Evolutionary conservation across 306 rosid genomes (phyloP).

Genomic region (Gleditsia sinensis): DNA sequence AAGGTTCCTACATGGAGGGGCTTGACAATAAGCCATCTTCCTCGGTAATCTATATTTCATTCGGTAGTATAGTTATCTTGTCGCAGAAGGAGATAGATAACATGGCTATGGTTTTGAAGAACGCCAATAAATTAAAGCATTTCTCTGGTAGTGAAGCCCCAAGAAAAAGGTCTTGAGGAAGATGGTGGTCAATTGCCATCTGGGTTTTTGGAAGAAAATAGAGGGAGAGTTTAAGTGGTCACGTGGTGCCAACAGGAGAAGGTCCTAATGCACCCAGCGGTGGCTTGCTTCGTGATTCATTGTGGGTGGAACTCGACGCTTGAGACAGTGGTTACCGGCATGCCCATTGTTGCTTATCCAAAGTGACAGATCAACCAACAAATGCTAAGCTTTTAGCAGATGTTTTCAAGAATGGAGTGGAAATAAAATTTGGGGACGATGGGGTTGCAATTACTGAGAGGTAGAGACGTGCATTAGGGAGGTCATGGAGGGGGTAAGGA

Average conservation of each 20-base stretch:
- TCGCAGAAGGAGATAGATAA: constrained; percentile 44
- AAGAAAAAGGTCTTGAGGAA: too few relatives aligned
- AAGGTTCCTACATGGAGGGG: constrained; percentile 54
- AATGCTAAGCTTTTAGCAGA: constrained; percentile 51
- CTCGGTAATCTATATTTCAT: constrained; percentile 57
- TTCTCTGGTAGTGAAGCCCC: constrained; percentile 65
- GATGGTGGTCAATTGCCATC: constrained; percentile 15
- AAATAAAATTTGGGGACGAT: constrained; percentile 32
- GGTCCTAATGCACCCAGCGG: constrained; percentile 56
- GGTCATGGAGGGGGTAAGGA: constrained; percentile 46
- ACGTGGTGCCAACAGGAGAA: constrained; percentile 67
- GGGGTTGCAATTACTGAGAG: constrained; percentile 41
- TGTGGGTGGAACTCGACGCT: constrained; percentile 73
- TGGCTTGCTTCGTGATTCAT: constrained; percentile 64
- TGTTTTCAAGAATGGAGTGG: constrained; percentile 51
- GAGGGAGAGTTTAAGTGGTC: constrained; percentile 48
- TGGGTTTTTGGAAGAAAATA: constrained; percentile 41
- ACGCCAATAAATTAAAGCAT: constrained; percentile 45
- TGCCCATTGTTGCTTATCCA: constrained; percentile 60
- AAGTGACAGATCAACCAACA: constrained; percentile 58
- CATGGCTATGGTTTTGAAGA: constrained; percentile 47
- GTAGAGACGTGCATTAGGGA: constrained; percentile 53
- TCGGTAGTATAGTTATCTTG: constrained; percentile 53
- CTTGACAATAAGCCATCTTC: constrained; percentile 32
- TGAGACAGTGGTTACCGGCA: constrained; percentile 50